Evolutionary conservation across 1,284 basidiomycete species (phyloP).

Genomic region (Bjerkandera adusta): DNA sequence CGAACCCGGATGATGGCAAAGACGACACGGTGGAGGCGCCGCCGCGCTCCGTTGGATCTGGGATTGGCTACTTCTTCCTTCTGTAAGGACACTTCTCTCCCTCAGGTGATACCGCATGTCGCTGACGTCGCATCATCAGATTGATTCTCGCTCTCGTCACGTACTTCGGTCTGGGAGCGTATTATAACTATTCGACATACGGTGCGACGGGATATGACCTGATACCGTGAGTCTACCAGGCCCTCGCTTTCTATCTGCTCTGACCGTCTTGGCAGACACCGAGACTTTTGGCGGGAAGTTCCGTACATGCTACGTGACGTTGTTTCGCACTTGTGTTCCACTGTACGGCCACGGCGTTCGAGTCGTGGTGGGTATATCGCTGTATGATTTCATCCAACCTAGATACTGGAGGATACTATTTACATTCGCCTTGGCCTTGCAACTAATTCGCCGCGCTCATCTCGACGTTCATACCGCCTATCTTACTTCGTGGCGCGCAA

Average conservation of each 20-base stretch:
- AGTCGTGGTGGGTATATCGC: conserved; percentile 73
- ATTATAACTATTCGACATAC: conserved; percentile 83
- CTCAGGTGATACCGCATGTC: no score
- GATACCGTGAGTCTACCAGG: conserved; percentile 58
- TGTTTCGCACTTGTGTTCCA: conserved; percentile 70
- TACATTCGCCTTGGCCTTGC: neutral
- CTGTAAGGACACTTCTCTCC: conserved; percentile 52
- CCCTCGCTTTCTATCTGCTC: conserved; percentile 10
- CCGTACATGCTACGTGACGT: conserved; percentile 81
- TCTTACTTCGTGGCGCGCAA: neutral
- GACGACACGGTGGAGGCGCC: conserved; percentile 32
- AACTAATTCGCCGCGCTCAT: conserved; percentile 6
- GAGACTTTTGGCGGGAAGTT: conserved; percentile 85
- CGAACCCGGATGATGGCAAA: conserved; percentile 30
- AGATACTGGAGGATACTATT: neutral
- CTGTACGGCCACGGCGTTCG: conserved; percentile 60
- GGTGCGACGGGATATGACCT: conserved; percentile 77
- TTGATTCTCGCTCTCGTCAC: conserved; percentile 61
- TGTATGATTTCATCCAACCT: conserved; percentile 42
- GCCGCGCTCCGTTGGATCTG: conserved; percentile 55
- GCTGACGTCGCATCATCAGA: conserved; percentile 35
- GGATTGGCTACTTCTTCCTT: conserved; percentile 81
- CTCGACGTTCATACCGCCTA: neutral
- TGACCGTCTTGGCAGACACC: conserved; percentile 50
- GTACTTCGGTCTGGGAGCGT: conserved; percentile 75